Evolutionary conservation across 2,329 filamentous ascomycete species (phyloP).

Genomic region (Sodiomyces alkalinus): DNA sequence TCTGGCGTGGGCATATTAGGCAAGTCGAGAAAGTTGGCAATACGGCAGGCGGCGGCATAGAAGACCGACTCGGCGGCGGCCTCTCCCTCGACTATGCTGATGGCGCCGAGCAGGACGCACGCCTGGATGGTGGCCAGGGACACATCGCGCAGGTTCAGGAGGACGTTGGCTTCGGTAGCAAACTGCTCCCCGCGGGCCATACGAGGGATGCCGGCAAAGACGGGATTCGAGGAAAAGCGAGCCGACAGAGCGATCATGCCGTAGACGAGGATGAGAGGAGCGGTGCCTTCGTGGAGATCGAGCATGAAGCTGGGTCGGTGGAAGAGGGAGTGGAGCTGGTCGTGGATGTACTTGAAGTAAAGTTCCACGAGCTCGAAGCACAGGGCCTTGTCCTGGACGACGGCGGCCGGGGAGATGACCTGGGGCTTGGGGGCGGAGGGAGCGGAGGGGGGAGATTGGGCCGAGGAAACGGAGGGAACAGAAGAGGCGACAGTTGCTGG

Average conservation of each 20-base stretch:
- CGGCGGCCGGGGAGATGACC: constrained; percentile 5
- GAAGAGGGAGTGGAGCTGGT: constrained; percentile 17
- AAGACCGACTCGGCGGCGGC: constrained; percentile 20
- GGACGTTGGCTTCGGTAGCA: constrained; percentile 9
- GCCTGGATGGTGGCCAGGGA: constrained; percentile 21
- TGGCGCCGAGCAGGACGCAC: constrained; percentile 20
- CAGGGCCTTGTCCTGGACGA: constrained; percentile 7
- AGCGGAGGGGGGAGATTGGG: no score
- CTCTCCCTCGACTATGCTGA: constrained; percentile 18
- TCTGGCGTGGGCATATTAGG: constrained; percentile 14
- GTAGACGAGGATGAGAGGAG: constrained; percentile 10
- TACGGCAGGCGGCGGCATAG: constrained; percentile 20
- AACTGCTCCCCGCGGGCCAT: constrained; percentile 11
- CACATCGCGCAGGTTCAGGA: constrained; percentile 19
- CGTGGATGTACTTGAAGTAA: constrained; percentile 18
- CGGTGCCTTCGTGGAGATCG: constrained; percentile 10
- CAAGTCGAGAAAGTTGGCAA: constrained; percentile 19
- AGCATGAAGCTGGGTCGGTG: constrained; percentile 13
- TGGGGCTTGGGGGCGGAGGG: no score
- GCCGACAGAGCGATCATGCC: constrained; percentile 13
- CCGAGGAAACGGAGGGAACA: no score
- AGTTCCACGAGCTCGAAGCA: constrained; percentile 14
- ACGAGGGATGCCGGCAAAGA: constrained; percentile 9
- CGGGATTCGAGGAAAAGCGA: constrained; percentile 10
- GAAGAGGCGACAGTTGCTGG: no score